Evolutionary conservation across 805 yeast genomes (phyloP).

Genomic region (Suhomyces prunicola): DNA sequence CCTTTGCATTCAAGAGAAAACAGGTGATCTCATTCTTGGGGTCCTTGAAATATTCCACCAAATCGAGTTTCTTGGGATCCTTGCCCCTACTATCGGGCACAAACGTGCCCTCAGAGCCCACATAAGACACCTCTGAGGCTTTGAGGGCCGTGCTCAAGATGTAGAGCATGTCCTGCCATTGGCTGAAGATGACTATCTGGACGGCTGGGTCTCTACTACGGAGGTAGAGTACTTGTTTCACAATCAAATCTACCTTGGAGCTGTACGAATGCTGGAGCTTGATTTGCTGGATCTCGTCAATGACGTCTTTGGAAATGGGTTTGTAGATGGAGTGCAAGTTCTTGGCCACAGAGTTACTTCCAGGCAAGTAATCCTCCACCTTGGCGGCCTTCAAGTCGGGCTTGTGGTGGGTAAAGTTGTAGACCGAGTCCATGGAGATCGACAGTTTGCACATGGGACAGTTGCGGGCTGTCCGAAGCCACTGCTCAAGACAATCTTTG

Average conservation of each 20-base stretch:
- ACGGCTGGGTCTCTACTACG: constrained; percentile 54
- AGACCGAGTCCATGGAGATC: constrained; percentile 51
- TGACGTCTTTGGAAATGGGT: constrained; percentile 38
- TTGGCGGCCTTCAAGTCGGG: constrained; percentile 49
- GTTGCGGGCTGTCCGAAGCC: constrained; percentile 55
- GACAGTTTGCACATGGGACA: constrained; percentile 83
- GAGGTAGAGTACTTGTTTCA: constrained; percentile 67
- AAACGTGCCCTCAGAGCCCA: constrained; percentile 50
- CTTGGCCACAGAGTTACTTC: constrained; percentile 7
- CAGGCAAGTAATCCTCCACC: constrained; percentile 25
- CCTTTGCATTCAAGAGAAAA: constrained; percentile 76
- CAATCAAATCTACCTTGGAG: constrained; percentile 80
- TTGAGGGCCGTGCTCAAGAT: constrained; percentile 65
- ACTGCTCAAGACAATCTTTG: constrained; percentile 68
- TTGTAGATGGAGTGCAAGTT: constrained; percentile 42
- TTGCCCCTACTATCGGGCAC: constrained; percentile 33
- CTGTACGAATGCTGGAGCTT: constrained; percentile 54
- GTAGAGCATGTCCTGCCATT: constrained; percentile 74
- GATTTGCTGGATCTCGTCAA: constrained; percentile 43
- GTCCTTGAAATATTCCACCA: constrained; percentile 59
- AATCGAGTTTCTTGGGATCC: constrained; percentile 26
- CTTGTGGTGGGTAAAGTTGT: constrained; percentile 63
- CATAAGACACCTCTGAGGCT: constrained; percentile 51
- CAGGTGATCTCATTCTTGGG: constrained; percentile 66
- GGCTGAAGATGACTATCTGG: constrained; percentile 86